Evolutionary conservation across 1,284 basidiomycete genomes (phyloP), one percentile per base, ranked within the genome.

Genomic region (Ceratobasidium sp.): DNA sequence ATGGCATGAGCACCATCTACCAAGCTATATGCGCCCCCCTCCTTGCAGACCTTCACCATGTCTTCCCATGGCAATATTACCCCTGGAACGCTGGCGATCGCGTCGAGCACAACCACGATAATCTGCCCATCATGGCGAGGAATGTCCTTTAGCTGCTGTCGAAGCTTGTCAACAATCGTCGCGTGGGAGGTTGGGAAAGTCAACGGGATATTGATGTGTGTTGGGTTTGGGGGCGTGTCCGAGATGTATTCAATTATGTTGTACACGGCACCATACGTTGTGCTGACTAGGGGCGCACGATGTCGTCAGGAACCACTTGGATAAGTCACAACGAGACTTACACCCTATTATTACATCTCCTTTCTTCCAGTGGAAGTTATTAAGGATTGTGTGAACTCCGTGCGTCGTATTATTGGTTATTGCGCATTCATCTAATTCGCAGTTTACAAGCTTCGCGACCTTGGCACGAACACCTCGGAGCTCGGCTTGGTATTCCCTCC

Each of bases 1-100:
- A 95, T 88, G 3, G 88, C 88, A 79, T 96, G 95, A 0, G 95
- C 95, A 0, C 84, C 95, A 76, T 97, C 95, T 16, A 97, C 80
- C 18, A 95, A 79, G 69, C 85, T 89, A 80, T 87, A 86, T 1
- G 89, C 84, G 2, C 86, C 86, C 69, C 88, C 87, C 75, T 91
- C 85, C 75, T 84, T 85, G 77, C 89, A 90, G n/a, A 92, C 82
- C 23, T 83, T 79, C 0, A 90, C 87, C 78, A 96, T 83, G 74
- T 88, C 85, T 77, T 90, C 83, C 95, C 94, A 96, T 0, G 95
- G 95, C 38, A 94, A 81, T 0, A 83, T 77, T 3, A 87, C 86
- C 0, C 91, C 94, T 0, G 94, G 94, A 49, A 83, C 84, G 1
- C 90, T 87, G 0, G 84, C 81, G 74, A 96, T 90, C 21, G 84